Conservation (phyloP, 1,284 basidiomycete genomes). For the Tremellales sp. region DNA sequence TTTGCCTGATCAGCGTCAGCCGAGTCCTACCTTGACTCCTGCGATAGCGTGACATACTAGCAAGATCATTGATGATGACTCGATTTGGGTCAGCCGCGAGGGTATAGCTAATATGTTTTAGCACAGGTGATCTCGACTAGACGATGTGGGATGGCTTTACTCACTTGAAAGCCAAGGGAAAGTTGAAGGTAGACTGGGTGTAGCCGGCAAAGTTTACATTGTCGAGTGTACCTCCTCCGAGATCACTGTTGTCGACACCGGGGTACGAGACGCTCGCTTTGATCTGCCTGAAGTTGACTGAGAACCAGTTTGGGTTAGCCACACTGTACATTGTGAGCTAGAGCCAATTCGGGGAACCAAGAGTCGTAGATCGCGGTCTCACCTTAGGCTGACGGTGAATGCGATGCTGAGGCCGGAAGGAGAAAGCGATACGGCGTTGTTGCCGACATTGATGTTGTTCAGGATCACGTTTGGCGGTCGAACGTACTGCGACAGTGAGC, state of each 20-base stretch:
- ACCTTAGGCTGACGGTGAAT: constrained; percentile 66
- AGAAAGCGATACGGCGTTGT: constrained; percentile 31
- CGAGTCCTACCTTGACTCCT: no score
- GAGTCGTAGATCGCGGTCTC: no score
- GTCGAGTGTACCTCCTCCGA: constrained; percentile 64
- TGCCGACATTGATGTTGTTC: constrained; percentile 54
- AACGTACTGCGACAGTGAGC: constrained; percentile 73
- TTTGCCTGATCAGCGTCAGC: constrained; percentile 54
- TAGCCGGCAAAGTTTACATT: constrained; percentile 64
- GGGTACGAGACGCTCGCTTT: constrained; percentile 69
- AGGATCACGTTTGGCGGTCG: constrained; percentile 70
- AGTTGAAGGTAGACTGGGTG: constrained; percentile 67
- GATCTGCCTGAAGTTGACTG: constrained; percentile 65
- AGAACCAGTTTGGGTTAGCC: constrained; percentile 80
- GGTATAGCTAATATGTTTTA: constrained; percentile 62
- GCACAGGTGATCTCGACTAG: constrained; percentile 3
- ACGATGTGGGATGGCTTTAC: constrained; percentile 4
- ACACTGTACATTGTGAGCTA: constrained; percentile 64
- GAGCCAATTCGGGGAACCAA: no score
- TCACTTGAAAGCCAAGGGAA: constrained; percentile 68
- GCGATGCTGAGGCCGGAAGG: constrained; percentile 58
- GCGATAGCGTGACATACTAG: constrained; percentile 27
- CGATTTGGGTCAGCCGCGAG: constrained; percentile 58
- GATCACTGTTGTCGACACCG: constrained; percentile 57
- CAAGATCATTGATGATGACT: constrained; percentile 59